Base-by-base conservation (phyloP, 129 eudicot genomes). In the Solidago caesia region DNA sequence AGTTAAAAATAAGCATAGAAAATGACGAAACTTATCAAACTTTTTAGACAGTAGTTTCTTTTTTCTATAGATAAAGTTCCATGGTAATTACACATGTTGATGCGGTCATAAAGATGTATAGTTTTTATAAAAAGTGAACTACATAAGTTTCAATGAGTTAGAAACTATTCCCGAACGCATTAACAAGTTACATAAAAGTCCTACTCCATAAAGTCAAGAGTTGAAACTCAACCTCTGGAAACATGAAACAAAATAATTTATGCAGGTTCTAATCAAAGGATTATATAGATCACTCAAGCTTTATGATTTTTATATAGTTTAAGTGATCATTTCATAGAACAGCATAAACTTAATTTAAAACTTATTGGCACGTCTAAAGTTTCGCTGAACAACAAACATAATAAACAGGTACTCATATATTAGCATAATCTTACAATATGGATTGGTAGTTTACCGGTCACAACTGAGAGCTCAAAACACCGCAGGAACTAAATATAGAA, bases 251-350 rank as follows among this genome's bases (percentile, higher is more conserved):
- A 21, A 21, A 21, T 21, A 21, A 21, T 0, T 21, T 21, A 53
- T 53, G 25, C 2, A 8, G 29, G n/a, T 29, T 61, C 67, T 29
- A 21, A 61, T 13, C 43, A 1, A 11, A 9, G 44, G 44, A 61
- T 29, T 61, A 29, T 29, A 13, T 26, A 25, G 7, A 12, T 26
- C 11, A 29, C 65, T 60, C 3, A 14, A 60, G 65, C 13, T 60
- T 1, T 21, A 10, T 21, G 44, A 14, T 15, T 3, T 45, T 64
- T 0, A 59, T 29, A 10, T 5, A 14, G 51, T 49, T 61, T 39
- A 39, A 63, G 33, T 75, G 71, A 27, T 73, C 21, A 47, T 60
- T 73, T 60, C 45, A 44, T 44, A 59, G 11, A 46, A 44, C 8
- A n/a, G 21, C 21, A 11, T 53, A 43, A 53, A 33, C 39, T 25